Evolutionary conservation across 345 rosid species (phyloP), one percentile per base, ranked within the genome.

Genomic region (Litchi chinensis): DNA sequence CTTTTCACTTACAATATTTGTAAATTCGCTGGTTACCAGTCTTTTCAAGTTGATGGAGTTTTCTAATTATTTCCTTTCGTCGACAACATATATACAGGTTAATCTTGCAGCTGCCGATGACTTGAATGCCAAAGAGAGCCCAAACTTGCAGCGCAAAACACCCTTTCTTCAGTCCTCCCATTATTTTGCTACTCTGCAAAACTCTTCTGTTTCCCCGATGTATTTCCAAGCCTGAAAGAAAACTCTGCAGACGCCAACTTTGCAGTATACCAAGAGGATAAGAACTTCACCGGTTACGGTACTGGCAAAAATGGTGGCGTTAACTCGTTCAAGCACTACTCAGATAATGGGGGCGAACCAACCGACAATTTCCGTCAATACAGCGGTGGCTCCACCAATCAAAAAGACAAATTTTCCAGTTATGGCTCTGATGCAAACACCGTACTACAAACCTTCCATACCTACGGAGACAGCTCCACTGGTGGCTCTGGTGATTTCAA

Each of bases 161-260:
- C 88, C 10, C 91, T 93, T 77, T 85, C 89, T 60, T 52, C 86
- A 6, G 91, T 91, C 28, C 86, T 93, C 21, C 86, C 89, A 0
- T 83, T 89, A 24, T 93, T 95, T 82, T 95, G 98, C 83, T 84
- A 92, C 82, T 78, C 95, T 68, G 98, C 98, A 0, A 84, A 86
- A 10, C 97, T 93, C 66, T 89, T 95, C 80, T 95, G 98, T 85
- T 93, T 95, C 87, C 92, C 95, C 6, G 90, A 91, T 37, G 80
- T 2, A 32, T 32, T 3, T 89, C 76, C 85, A 2, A 86, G 86
- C 28, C 87, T 80, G 74, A 50, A 66, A 32, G 37, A 32, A 32
- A 3, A 32, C 37, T 32, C 37, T 32, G 44, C 54, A 39, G 91
- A 92, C 83, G 80, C 90, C 21, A 83, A 83, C 78, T 95, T 95